Percentiles rank a stretch among this genome's conserved stretches.
phyloP scores from a whole-genome alignment of 192 early-diverging fungal species.

The Backusella liffmaniae region DNA sequence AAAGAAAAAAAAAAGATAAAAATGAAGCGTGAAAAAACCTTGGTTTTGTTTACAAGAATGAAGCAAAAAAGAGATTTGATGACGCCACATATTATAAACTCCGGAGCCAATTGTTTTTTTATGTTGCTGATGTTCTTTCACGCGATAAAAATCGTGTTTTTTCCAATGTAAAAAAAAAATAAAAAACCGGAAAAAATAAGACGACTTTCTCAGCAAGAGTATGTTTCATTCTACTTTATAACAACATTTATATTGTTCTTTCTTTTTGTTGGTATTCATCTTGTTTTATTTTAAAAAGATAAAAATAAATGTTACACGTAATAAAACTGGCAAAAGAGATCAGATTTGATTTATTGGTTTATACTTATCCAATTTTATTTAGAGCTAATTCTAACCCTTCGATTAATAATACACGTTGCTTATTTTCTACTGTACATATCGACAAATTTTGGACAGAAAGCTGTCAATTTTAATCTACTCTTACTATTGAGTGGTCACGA shows the following conservation, averaged over 20 bases:
- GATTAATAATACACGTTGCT: background rate
- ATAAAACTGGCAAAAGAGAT: background rate
- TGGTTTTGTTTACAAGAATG: background rate
- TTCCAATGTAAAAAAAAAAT: background rate
- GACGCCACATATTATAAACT: background rate
- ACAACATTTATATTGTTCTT: background rate
- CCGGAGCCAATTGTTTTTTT: background rate
- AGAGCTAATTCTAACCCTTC: background rate
- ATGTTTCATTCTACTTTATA: background rate
- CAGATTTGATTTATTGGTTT: conserved; percentile 4
- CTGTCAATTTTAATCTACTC: too few species aligned
- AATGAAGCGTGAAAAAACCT: background rate
- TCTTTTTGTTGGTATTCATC: background rate
- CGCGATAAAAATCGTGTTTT: conserved; percentile 5
- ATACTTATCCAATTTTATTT: background rate
- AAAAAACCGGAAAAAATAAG: background rate
- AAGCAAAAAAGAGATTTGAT: conserved; percentile 1
- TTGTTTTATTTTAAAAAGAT: background rate
- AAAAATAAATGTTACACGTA: background rate
- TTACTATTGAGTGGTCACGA: too few species aligned
- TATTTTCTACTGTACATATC: too few species aligned
- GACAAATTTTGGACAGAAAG: too few species aligned
- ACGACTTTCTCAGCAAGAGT: background rate
- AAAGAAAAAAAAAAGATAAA: conserved; percentile 12
- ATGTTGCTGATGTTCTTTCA: background rate